Percentiles rank a stretch among this genome's conserved stretches.
phyloP scores from a whole-genome alignment of 495 filamentous ascomycete genomes.

The Penicillium tannophilum region DNA sequence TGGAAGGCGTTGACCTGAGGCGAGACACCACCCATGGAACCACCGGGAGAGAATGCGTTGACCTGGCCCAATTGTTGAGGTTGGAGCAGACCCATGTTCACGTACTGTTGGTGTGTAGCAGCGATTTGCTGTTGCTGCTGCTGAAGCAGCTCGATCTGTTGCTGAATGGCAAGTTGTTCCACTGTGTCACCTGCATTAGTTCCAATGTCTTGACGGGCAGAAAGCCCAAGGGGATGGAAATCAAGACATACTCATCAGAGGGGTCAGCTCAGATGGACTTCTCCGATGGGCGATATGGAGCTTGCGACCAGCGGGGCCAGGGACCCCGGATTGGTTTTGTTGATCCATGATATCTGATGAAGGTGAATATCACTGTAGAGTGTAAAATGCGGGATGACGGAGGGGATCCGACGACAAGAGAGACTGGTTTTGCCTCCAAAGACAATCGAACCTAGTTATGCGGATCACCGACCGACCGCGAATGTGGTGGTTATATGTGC shows the following conservation, averaged over 20 bases:
- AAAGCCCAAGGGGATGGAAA: slow-evolving; percentile 1
- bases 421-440: slow-evolving; percentile 29
- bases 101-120: slow-evolving; percentile 93
- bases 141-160: slow-evolving; percentile 97
- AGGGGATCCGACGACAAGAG: slow-evolving; percentile 24
- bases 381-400: slow-evolving; percentile 23
- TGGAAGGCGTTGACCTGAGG: slow-evolving; percentile 85
- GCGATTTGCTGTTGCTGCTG: slow-evolving; percentile 98
- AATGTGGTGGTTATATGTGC: slow-evolving; percentile 24
- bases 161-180: slow-evolving; percentile 98
- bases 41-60: slow-evolving; percentile 66
- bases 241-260: slow-evolving; percentile 87
- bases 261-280: slow-evolving; percentile 96
- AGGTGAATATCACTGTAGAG: slow-evolving; percentile 23
- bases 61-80: slow-evolving; percentile 76
- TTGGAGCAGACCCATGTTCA: slow-evolving; percentile 92
- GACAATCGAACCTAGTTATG: slow-evolving; percentile 28
- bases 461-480: slow-evolving; percentile 33
- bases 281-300: slow-evolving; percentile 97
- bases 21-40: slow-evolving; percentile 68
- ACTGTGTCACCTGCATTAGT: slow-evolving; percentile 49
- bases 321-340: slow-evolving; percentile 72
- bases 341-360: slow-evolving; percentile 71
- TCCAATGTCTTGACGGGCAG: slow-evolving; percentile 8
- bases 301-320: slow-evolving; percentile 83